Evolutionary conservation across 2,329 filamentous ascomycete species (phyloP).

Genomic region (Fusarium subglutinans): DNA sequence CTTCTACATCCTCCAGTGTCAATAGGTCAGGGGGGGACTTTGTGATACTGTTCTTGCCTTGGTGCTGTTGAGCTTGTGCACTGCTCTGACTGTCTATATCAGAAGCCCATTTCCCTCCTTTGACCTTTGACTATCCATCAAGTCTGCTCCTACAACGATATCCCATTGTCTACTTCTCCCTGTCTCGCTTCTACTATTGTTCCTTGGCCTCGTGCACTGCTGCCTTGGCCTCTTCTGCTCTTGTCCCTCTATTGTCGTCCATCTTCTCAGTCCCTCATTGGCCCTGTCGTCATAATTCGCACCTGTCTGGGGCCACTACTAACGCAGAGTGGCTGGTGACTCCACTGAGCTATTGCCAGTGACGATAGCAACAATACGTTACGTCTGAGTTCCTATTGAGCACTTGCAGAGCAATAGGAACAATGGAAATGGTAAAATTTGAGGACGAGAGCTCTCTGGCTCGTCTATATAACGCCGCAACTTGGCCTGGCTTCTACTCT

Average conservation of each 20-base stretch:
- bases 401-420: not conserved
- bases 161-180: not conserved
- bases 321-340: not conserved
- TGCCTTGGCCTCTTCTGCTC: not conserved
- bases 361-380: not conserved
- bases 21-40: not conserved
- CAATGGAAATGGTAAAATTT: not conserved
- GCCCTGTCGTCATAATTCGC: not conserved
- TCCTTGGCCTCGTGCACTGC: not conserved
- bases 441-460: not conserved
- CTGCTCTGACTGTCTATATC: constrained; percentile 11
- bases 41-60: not conserved
- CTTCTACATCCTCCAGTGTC: not conserved
- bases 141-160: not conserved
- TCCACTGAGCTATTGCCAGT: not conserved
- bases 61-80: not conserved
- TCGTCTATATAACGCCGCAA: not conserved
- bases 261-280: not conserved
- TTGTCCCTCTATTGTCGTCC: not conserved
- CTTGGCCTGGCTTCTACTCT: not conserved
- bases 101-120: not conserved
- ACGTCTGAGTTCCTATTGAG: not conserved
- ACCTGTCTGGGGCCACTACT: not conserved
- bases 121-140: not conserved
- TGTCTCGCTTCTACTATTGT: not conserved